phyloP scores from a whole-genome alignment of 176 grass and related monocot species.

The Chloris gayana region DNA sequence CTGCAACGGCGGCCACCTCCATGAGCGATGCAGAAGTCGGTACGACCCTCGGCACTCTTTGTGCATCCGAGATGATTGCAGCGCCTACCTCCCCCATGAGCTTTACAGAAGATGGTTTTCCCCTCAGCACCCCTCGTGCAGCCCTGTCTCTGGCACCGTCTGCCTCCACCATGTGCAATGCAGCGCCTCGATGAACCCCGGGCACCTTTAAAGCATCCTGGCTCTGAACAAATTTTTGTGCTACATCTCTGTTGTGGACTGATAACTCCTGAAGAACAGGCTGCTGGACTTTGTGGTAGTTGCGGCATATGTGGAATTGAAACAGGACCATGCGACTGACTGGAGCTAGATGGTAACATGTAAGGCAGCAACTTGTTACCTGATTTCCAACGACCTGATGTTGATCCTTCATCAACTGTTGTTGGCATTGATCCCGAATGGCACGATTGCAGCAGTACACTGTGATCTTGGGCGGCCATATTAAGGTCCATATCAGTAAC shows the following conservation, averaged over 20 bases:
- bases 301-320: slow-evolving; percentile 1
- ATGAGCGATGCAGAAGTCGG: slow-evolving; percentile 15
- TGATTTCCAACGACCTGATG: slow-evolving; percentile 69
- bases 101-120: slow-evolving; percentile 61
- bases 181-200: slow-evolving; percentile 47
- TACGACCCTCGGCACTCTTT: not conserved
- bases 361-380: slow-evolving; percentile 62
- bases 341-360: slow-evolving; percentile 22
- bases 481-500: slow-evolving; percentile 48
- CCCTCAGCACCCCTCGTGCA: slow-evolving; percentile 70
- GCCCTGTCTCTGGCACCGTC: slow-evolving; percentile 61
- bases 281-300: slow-evolving; percentile 33
- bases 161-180: slow-evolving; percentile 71
- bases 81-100: slow-evolving; percentile 61
- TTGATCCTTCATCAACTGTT: slow-evolving; percentile 75
- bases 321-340: not conserved
- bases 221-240: slow-evolving; percentile 61
- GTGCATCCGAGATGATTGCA: slow-evolving; percentile 57
- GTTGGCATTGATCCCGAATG: slow-evolving; percentile 39
- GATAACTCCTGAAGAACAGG: slow-evolving; percentile 26
- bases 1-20: slow-evolving; percentile 61
- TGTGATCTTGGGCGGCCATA: slow-evolving; percentile 14
- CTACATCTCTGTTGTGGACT: slow-evolving; percentile 40
- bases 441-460: slow-evolving; percentile 27
- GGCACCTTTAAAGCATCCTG: slow-evolving; percentile 7